Base-by-base conservation (phyloP, 176 grass and related monocot species). In the Juncus effusus region DNA sequence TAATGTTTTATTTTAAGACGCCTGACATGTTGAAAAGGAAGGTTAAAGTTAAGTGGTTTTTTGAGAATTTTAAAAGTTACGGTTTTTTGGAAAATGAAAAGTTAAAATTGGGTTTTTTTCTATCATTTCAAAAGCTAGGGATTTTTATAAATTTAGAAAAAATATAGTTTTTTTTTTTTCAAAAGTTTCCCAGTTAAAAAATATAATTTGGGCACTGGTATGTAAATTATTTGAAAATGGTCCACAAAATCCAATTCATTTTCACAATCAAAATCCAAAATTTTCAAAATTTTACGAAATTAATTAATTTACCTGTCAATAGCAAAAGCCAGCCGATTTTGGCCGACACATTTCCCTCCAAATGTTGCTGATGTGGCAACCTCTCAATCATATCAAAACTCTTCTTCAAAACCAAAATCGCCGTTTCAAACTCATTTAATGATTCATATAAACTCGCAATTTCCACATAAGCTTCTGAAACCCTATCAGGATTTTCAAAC, bases 271-370 rank as follows among this genome's bases (percentile, higher is more conserved):
- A 40, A 10, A 13, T 8, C 13, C 35, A 54, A 2, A 37, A 40
- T 15, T 36, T 37, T 40, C 55, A 40, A 55, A 39, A 55, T 16
- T n/a, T 69, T 1, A 40, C n/a, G 0, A 49, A 50, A 16, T 65
- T 54, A 38, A 69, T 69, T 13, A 71, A 57, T 56, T 44, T 71
- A 71, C 67, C 93, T 0, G 85, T 91, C 40, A 97, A 73, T 15
- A 97, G 85, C 42, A 97, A 63, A 14, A 97, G 53, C 93, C 85
- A 92, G 35, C 88, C 93, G 51, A 92, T 77, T 80, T 62, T 86
- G 2, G 88, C 88, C 0, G 85, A 79, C 3, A 89, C 80, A 76
- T 92, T 92, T 49, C 93, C 85, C 42, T 92, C 93, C 60, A 97
- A 44, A 69, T 92, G 93, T 10, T 97, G 93, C 16, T 87, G 78